Evolutionary conservation across 1,284 basidiomycete species (phyloP).

Genomic region (Cryptococcus sp.): DNA sequence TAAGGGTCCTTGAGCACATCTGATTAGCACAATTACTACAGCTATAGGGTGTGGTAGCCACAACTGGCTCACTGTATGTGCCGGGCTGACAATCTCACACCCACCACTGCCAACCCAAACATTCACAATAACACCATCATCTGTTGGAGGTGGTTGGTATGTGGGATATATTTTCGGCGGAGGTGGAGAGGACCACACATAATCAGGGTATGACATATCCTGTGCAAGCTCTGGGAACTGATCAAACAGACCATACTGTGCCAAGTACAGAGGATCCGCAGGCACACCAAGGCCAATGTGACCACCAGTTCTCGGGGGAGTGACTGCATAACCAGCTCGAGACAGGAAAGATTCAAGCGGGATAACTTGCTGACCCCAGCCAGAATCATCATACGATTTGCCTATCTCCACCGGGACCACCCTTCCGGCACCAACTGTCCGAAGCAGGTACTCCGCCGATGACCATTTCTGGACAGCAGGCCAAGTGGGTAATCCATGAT

Average conservation of each 20-base stretch:
- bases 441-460: constrained; percentile 64
- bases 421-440: constrained; percentile 68
- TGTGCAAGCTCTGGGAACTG: constrained; percentile 75
- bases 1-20: constrained; percentile 70
- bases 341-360: constrained; percentile 71
- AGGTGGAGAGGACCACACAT: constrained; percentile 69
- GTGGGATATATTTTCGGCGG: constrained; percentile 53
- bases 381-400: constrained; percentile 69
- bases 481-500: constrained; percentile 59
- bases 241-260: constrained; percentile 78
- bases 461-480: constrained; percentile 59
- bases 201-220: constrained; percentile 81
- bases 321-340: constrained; percentile 51
- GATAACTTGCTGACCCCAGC: constrained; percentile 81
- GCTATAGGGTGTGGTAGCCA: no score
- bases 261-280: constrained; percentile 65
- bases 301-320: background rate
- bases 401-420: constrained; percentile 90
- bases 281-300: background rate
- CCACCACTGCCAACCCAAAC: constrained; percentile 78
- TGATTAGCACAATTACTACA: constrained; percentile 6
- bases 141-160: constrained; percentile 66
- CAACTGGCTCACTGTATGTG: constrained; percentile 78
- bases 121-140: constrained; percentile 70
- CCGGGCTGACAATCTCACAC: constrained; percentile 68